phyloP scores from a whole-genome alignment of 2,329 filamentous ascomycete species.

The Cladosporium sp. region DNA sequence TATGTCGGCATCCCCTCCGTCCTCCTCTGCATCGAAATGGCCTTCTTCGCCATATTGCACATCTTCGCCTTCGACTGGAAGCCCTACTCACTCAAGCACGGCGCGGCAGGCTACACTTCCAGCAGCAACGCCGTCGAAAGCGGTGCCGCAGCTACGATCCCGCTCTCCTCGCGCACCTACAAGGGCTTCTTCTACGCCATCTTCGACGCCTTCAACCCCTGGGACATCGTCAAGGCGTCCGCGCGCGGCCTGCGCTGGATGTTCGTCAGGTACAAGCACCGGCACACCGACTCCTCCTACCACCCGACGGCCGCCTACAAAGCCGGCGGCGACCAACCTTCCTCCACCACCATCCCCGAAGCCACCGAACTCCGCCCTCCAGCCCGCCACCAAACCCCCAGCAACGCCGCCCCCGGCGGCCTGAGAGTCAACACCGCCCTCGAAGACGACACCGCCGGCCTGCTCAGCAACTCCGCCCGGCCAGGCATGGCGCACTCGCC shows the following conservation, averaged over 20 bases:
- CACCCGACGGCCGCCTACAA: slow-evolving; percentile 16
- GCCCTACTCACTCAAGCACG: slow-evolving; percentile 51
- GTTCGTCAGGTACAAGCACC: slow-evolving; percentile 62
- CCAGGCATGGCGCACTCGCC: slow-evolving; percentile 3
- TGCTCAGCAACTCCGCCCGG: slow-evolving; percentile 20
- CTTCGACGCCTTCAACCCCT: slow-evolving; percentile 67
- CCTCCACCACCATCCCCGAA: not conserved
- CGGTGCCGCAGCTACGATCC: slow-evolving; percentile 9
- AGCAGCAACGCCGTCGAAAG: slow-evolving; percentile 17
- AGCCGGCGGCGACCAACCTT: not conserved
- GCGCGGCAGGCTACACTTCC: slow-evolving; percentile 21
- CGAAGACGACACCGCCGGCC: slow-evolving; percentile 25
- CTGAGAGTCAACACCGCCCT: not conserved
- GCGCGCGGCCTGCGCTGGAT: slow-evolving; percentile 75
- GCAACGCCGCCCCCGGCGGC: not conserved
- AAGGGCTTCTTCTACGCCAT: slow-evolving; percentile 62
- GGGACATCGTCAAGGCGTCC: slow-evolving; percentile 76
- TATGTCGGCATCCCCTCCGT: slow-evolving; percentile 74
- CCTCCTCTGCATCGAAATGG: slow-evolving; percentile 79
- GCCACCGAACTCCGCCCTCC: not conserved
- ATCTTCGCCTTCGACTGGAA: slow-evolving; percentile 75
- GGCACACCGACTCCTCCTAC: slow-evolving; percentile 42
- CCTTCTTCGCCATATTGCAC: slow-evolving; percentile 69
- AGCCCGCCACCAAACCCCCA: not conserved
- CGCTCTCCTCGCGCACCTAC: slow-evolving; percentile 35